Evolutionary conservation across 2,329 filamentous ascomycete species (phyloP), one percentile per base, ranked within the genome.

Genomic region (Diaporthe citrichinensis): DNA sequence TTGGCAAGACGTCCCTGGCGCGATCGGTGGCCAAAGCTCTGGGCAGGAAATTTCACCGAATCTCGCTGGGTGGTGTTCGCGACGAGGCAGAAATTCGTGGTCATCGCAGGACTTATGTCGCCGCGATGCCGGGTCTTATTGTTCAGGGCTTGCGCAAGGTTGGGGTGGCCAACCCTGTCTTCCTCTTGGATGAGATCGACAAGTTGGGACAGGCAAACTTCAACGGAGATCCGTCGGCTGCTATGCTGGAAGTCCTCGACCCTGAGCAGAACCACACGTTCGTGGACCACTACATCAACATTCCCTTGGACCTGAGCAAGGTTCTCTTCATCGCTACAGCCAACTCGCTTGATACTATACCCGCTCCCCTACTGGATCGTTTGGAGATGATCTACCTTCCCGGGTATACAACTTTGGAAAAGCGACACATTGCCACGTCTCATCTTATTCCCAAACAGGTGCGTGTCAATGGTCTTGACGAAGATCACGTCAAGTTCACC

Each of bases 401-500:
- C 2, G 97, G 97, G 79, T 99, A 99, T 87, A 99, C 97, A 0
- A 98, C 96, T 8, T 90, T 98, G 25, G 97, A 99, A 87, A 99
- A 99, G 87, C 92, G 95, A 74, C 95, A 98, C 83, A 99, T 99
- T 82, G 96, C 97, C 23, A 92, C 92, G 80, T 93, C 94, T 79
- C 97, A 99, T 84, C 88, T 99, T n/a, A 93, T 99, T 28, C 97
- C 97, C 17, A 99, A 98, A 86, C 97, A 99, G 84, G 93, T 98
- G 80, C 92, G 92, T 68, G 94, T 94, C 73, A 99, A 99, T 81
- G 97, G 97, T 36, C 91, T 99, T 71, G 88, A 88, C 67, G 88
- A 92, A 36, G 92, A 93, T 62, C 94, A 98, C 80, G 90, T 99
- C 67, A 85, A 89, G 51, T 92, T 99, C 77, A 91, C 91, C 58